Conservation (phyloP, 768 basidiomycete species). For the Auricularia cornea region DNA sequence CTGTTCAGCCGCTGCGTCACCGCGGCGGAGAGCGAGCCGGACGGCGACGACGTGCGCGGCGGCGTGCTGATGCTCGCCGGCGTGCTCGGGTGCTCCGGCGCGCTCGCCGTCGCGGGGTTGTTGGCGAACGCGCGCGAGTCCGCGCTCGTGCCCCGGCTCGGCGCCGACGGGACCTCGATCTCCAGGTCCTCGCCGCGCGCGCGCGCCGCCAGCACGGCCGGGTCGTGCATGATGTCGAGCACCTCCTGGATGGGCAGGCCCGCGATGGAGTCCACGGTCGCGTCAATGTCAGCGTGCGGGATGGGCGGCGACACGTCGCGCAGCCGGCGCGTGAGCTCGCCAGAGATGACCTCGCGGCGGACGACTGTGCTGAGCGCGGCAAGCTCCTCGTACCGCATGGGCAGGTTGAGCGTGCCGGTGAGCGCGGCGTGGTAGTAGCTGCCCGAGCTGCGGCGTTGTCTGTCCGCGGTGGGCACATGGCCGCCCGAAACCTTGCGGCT, state of each 20-base stretch:
- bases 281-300: slow-evolving; percentile 46
- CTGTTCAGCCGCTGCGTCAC: slow-evolving; percentile 14
- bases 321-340: slow-evolving; percentile 71
- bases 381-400: slow-evolving; percentile 84
- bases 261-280: slow-evolving; percentile 66
- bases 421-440: slow-evolving; percentile 86
- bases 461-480: slow-evolving; percentile 31
- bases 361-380: slow-evolving; percentile 78
- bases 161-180: background rate
- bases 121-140: slow-evolving; percentile 65
- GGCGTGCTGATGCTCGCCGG: slow-evolving; percentile 71
- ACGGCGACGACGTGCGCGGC: slow-evolving; percentile 75
- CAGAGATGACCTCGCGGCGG: slow-evolving; percentile 75
- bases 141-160: background rate
- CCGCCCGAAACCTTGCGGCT: background rate
- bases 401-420: slow-evolving; percentile 66
- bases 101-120: slow-evolving; percentile 67
- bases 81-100: slow-evolving; percentile 83
- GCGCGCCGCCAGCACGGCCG: slow-evolving; percentile 45
- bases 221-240: slow-evolving; percentile 65
- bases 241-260: slow-evolving; percentile 65
- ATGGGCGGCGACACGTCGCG: slow-evolving; percentile 35
- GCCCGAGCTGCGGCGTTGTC: slow-evolving; percentile 70
- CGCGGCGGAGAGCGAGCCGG: slow-evolving; percentile 53
- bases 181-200: background rate